Conservation (phyloP, 2,329 filamentous ascomycete species). For the Teratosphaeria nubilosa region DNA sequence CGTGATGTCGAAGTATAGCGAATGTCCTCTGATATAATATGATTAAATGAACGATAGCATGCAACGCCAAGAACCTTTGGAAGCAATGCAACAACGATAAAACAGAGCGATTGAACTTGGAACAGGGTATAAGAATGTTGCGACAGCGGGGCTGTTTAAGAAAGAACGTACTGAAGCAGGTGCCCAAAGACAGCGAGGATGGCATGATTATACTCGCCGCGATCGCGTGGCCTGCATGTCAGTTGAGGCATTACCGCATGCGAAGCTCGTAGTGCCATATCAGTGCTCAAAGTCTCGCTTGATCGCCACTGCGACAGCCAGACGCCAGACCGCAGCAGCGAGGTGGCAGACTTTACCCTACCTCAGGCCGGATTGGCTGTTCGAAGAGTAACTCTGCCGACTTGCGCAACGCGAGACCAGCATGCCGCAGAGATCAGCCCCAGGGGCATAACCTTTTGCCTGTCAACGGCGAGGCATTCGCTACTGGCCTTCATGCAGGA, state of each 20-base stretch:
- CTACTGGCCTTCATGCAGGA: constrained; percentile 15
- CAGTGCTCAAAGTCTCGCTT: constrained; percentile 12
- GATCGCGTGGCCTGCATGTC: background rate
- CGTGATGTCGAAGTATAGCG: background rate
- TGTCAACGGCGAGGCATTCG: constrained; percentile 14
- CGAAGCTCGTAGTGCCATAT: constrained; percentile 9
- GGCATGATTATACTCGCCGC: constrained; percentile 2
- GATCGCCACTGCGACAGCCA: constrained; percentile 15
- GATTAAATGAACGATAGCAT: background rate
- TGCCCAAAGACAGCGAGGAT: background rate
- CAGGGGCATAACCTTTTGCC: constrained; percentile 8
- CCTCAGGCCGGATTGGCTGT: constrained; percentile 15
- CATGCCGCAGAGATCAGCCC: constrained; percentile 11
- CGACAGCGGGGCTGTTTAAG: background rate
- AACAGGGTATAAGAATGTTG: background rate
- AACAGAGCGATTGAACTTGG: background rate
- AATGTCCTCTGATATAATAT: background rate
- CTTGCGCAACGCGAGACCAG: constrained; percentile 6
- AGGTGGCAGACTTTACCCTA: constrained; percentile 3
- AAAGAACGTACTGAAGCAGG: background rate
- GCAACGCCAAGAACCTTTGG: background rate
- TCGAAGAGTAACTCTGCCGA: constrained; percentile 5
- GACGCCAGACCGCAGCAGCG: constrained; percentile 1
- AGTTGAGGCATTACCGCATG: constrained; percentile 4
- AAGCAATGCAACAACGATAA: background rate